A percentile compares a stretch with the other conserved stretches of the same genome.
Evolutionary conservation across 148 eudicot genomes (phyloP).

Genomic region (Mesembryanthemum crystallinum): DNA sequence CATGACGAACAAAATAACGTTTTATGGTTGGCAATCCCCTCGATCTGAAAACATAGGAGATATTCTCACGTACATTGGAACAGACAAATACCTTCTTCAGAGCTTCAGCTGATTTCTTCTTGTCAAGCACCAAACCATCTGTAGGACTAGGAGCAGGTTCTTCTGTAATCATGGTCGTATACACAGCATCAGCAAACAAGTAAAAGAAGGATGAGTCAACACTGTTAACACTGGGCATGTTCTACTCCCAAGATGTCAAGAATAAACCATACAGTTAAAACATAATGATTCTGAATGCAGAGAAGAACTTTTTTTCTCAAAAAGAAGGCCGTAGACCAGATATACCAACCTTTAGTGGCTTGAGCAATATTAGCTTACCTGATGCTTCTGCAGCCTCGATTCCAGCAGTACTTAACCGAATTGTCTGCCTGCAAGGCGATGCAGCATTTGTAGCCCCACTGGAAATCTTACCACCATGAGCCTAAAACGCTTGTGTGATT

Average conservation of each 20-base stretch:
- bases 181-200: neutral
- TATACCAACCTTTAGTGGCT: conserved; percentile 62
- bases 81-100: conserved; percentile 59
- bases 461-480: conserved; percentile 91
- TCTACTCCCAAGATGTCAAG: neutral
- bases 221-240: neutral
- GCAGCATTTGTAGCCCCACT: conserved; percentile 96
- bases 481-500: conserved; percentile 89
- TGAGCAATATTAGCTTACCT: conserved; percentile 88
- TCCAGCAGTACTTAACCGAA: conserved; percentile 89
- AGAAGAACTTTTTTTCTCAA: neutral
- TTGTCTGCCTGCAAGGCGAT: conserved; percentile 54
- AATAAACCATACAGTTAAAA: neutral
- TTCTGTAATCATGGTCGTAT: conserved; percentile 36
- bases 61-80: too few species aligned
- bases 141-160: conserved; percentile 54
- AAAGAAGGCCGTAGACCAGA: neutral
- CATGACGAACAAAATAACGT: neutral
- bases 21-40: too few species aligned
- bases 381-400: conserved; percentile 93
- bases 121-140: conserved; percentile 75
- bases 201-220: neutral
- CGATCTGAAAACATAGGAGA: neutral
- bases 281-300: neutral
- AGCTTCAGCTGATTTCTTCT: conserved; percentile 75